Conservation (phyloP, 225 moss, liverwort and hornwort species). For the Asterella californica region DNA sequence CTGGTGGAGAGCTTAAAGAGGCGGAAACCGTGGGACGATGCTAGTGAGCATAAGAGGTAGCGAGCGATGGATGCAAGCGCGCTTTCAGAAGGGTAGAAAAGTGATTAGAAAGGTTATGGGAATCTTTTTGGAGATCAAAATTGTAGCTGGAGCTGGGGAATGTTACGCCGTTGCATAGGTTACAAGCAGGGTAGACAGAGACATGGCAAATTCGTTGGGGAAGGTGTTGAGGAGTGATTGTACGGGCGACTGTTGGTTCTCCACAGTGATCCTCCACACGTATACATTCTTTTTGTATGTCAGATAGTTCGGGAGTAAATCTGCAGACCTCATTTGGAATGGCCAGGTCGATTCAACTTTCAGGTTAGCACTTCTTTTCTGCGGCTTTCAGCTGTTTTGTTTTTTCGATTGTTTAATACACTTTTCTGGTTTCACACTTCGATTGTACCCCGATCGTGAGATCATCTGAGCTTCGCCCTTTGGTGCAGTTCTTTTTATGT, state of each 20-base stretch:
- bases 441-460: too few relatives aligned
- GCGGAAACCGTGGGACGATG: not conserved
- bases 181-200: slow-evolving; percentile 14
- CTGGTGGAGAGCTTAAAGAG: not conserved
- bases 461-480: not conserved
- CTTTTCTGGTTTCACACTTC: not conserved
- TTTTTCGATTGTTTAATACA: not conserved
- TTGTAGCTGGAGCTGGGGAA: slow-evolving; percentile 12
- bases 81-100: not conserved
- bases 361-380: slow-evolving; percentile 26
- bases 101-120: not conserved
- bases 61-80: slow-evolving; percentile 28
- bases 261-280: not conserved
- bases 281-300: not conserved
- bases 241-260: slow-evolving; percentile 2
- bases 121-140: not conserved
- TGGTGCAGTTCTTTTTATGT: too few relatives aligned
- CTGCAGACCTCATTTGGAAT: slow-evolving; percentile 24
- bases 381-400: not conserved
- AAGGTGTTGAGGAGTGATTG: not conserved
- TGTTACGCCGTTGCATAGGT: not conserved
- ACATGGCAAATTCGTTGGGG: slow-evolving; percentile 18
- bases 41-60: slow-evolving; percentile 12
- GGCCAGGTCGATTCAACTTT: slow-evolving; percentile 37
- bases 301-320: slow-evolving; percentile 24